A percentile compares a stretch with the other conserved stretches of the same genome.
These are phyloP conservation scores for Penicillium rolfsii DNA, from an alignment of 2,329 filamentous ascomycete species.

Conservation along the genomic window DNA sequence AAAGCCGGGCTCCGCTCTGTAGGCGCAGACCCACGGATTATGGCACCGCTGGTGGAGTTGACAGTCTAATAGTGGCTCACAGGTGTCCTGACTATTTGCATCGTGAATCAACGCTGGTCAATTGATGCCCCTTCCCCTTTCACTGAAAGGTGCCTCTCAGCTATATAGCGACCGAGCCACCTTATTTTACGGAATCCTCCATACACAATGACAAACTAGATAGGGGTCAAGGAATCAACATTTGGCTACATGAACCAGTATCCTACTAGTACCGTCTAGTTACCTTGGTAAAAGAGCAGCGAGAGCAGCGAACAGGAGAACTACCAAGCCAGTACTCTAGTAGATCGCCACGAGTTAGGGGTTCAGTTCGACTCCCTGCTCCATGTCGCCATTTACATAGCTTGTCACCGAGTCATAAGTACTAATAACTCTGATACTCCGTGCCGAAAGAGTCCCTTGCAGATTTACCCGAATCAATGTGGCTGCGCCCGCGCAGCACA, in stretches of 20 bases:
- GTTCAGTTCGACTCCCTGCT: neutral
- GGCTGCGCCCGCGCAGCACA: neutral
- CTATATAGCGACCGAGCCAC: too few species aligned
- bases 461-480: neutral
- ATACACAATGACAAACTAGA: too few species aligned
- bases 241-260: neutral
- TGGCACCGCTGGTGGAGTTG: neutral
- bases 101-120: too few species aligned
- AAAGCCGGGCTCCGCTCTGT: neutral
- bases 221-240: neutral
- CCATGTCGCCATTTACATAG: too few species aligned
- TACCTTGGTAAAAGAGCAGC: too few species aligned
- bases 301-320: too few species aligned
- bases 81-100: too few species aligned
- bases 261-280: neutral
- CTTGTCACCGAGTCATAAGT: too few species aligned
- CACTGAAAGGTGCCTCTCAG: neutral
- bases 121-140: too few species aligned
- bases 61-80: too few species aligned
- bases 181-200: too few species aligned
- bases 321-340: neutral
- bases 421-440: neutral
- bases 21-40: neutral
- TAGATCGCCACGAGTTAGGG: neutral
- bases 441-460: neutral